phyloP scores from a whole-genome alignment of 495 filamentous ascomycete genomes.

The Xylaria intraflava region DNA sequence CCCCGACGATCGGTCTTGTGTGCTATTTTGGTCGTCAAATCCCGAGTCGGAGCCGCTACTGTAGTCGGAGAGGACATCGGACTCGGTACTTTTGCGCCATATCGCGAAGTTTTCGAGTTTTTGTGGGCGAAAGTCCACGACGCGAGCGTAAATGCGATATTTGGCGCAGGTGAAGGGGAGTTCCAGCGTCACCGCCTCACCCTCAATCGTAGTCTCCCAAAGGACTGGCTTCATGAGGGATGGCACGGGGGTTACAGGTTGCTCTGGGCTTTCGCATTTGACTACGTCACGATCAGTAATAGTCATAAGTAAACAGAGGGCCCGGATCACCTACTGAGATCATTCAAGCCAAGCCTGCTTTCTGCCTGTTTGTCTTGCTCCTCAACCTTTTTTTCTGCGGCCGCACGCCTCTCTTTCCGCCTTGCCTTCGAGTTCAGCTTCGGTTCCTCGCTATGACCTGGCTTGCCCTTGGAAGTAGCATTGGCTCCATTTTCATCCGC shows the following conservation, averaged over 20 bases:
- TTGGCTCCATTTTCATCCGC: conserved; percentile 17
- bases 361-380: conserved; percentile 27
- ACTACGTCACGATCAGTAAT: conserved; percentile 25
- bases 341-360: conserved; percentile 23
- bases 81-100: conserved; percentile 36
- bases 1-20: conserved; percentile 10
- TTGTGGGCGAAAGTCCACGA: conserved; percentile 74
- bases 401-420: conserved; percentile 13
- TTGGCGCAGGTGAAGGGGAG: conserved; percentile 67
- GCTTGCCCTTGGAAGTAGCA: conserved; percentile 28
- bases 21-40: conserved; percentile 22
- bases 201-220: conserved; percentile 30
- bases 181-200: conserved; percentile 36
- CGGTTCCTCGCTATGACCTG: conserved; percentile 16
- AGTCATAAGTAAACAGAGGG: not conserved
- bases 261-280: conserved; percentile 38
- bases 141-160: conserved; percentile 60
- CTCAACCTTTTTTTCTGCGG: conserved; percentile 20
- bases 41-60: conserved; percentile 32
- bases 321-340: conserved; percentile 9
- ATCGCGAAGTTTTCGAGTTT: conserved; percentile 69
- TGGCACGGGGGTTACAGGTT: conserved; percentile 36
- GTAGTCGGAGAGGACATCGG: conserved; percentile 41
- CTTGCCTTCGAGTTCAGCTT: conserved; percentile 16
- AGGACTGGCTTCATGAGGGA: conserved; percentile 43